Percentiles rank a stretch among this genome's conserved stretches.
Evolutionary conservation across 768 basidiomycete genomes (phyloP).

Genomic region (Podaxis mareebaensis): DNA sequence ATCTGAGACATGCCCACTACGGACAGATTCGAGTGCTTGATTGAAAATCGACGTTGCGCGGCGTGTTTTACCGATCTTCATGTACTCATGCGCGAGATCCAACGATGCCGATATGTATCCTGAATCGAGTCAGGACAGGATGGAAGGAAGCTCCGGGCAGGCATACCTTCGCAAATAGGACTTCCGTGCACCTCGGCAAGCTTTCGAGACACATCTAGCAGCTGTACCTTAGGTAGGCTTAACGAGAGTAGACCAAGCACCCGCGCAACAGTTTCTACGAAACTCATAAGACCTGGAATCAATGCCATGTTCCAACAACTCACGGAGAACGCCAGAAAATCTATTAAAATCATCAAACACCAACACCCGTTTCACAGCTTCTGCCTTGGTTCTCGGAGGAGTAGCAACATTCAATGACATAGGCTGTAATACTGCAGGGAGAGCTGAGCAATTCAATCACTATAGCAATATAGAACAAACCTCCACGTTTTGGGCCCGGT

Average conservation of each 20-base stretch:
- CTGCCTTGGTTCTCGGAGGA: conserved; percentile 27
- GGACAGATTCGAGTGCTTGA: conserved; percentile 49
- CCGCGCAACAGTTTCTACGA: conserved; percentile 25
- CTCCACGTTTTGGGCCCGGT: conserved; percentile 45
- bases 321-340: conserved; percentile 56
- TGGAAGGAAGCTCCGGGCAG: neutral
- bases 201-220: conserved; percentile 63
- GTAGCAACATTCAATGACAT: conserved; percentile 29
- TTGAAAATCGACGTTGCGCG: conserved; percentile 68
- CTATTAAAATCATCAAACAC: conserved; percentile 41
- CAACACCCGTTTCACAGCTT: conserved; percentile 18
- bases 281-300: neutral
- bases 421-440: conserved; percentile 28
- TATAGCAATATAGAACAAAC: conserved; percentile 10
- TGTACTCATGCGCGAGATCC: conserved; percentile 78
- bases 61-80: conserved; percentile 70
- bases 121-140: conserved; percentile 27
- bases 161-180: conserved; percentile 47
- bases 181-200: conserved; percentile 53
- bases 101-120: conserved; percentile 65
- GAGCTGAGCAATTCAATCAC: neutral
- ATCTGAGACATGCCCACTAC: conserved; percentile 45
- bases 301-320: conserved; percentile 25
- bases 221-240: conserved; percentile 61
- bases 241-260: conserved; percentile 73